A percentile compares a stretch with the other conserved stretches of the same genome.
Conservation (phyloP, 2,329 filamentous ascomycete species). For the Magnaporthales sp. region DNA sequence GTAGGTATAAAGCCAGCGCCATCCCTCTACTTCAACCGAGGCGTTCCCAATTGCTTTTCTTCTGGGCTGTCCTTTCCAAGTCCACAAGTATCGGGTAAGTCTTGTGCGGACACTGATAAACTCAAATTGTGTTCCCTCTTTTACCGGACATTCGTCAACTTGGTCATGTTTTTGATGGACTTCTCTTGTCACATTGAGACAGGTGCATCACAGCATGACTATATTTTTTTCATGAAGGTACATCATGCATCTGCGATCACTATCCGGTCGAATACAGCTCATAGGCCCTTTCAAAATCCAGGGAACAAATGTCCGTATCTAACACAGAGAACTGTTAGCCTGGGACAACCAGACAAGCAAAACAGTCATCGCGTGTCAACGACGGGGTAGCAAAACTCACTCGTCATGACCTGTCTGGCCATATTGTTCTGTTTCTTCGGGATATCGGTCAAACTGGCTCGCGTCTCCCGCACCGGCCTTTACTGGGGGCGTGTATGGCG, state of each 20-base stretch:
- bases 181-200: neutral
- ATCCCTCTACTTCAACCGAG: neutral
- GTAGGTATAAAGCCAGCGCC: neutral
- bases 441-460: conserved; percentile 96
- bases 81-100: neutral
- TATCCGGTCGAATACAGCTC: neutral
- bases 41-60: neutral
- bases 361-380: neutral
- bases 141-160: neutral
- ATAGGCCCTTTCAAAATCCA: conserved; percentile 54
- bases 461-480: conserved; percentile 90
- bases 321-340: conserved; percentile 9
- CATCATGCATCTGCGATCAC: neutral
- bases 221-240: neutral
- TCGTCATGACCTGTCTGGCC: conserved; percentile 71
- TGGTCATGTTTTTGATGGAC: neutral
- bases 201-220: neutral
- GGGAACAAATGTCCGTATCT: conserved; percentile 68
- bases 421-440: conserved; percentile 92
- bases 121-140: neutral
- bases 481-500: conserved; percentile 93
- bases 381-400: conserved; percentile 51
- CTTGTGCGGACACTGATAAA: neutral
- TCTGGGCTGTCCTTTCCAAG: neutral
- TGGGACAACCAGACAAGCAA: conserved; percentile 2